Base-by-base conservation (phyloP, 2,329 filamentous ascomycete genomes). In the Fusarium piperis region DNA sequence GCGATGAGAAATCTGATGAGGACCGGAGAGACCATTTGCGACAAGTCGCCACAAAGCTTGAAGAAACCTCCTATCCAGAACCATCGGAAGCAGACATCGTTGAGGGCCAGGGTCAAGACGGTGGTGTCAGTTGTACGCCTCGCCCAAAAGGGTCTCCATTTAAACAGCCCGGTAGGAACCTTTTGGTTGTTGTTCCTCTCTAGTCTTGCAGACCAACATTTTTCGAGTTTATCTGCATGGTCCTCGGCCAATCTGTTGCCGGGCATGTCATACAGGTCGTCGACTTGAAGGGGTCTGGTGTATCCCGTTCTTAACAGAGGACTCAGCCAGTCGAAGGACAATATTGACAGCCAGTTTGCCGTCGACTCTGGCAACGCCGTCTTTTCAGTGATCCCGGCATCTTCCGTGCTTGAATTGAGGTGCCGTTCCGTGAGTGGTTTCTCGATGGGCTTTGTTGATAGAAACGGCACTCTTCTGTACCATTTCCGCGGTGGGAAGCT, bases 21-120 rank as follows among this genome's bases (percentile, higher is more conserved):
- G 13, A 70, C 57, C 3, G 67, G 67, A 1, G 67, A 71, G 20
- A 67, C 1, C 3, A 70, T 70, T 6, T 70, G 67, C 3, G 67
- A 55, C 3, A 78, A 12, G 59, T 79, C 78, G 10, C 76, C 78
- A 7, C 59, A 55, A 1, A 79, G 32, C 26, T 77, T 77, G 16
- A 79, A 61, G 12, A 78, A 20, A 6, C 78, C 78, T 1, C 77
- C 76, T 1, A 75, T 48, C 78, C 78, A 79, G 65, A 79, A 79
- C 71, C 77, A 73, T 9, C 51, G 61, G 41, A 78, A 78, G 53
- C 76, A 79, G 28, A 79, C 76, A 16, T 79, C 77, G 33, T 76
- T 79, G 36, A 79, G 76, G 6, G 78, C 71, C 6, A 79, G 55
- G 1, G 78, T 64, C 26, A 79, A 62, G 15, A 79, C 75, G 1